Conservation (phyloP, 1,284 basidiomycete species). For the Apiotrichum sp. region DNA sequence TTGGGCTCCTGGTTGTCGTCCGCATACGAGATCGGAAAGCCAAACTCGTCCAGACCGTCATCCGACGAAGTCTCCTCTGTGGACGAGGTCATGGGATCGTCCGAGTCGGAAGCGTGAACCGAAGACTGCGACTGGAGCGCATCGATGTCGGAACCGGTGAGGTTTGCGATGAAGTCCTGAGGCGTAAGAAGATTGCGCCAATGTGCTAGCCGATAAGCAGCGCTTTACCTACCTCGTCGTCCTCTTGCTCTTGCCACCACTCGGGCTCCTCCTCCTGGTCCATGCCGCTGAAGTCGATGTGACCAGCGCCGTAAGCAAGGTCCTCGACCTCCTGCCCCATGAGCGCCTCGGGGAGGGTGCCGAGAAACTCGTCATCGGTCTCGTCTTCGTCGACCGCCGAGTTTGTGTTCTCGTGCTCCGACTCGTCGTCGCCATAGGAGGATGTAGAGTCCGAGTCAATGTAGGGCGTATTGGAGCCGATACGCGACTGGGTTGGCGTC, state of each 20-base stretch:
- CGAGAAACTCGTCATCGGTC: conserved; percentile 31
- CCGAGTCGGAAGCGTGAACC: conserved; percentile 27
- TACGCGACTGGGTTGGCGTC: conserved; percentile 16
- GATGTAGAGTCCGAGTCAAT: conserved; percentile 32
- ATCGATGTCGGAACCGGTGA: conserved; percentile 41
- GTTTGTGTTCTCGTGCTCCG: conserved; percentile 22
- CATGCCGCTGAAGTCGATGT: conserved; percentile 21
- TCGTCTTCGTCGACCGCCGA: conserved; percentile 11
- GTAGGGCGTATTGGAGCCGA: conserved; percentile 4
- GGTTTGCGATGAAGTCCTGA: conserved; percentile 30
- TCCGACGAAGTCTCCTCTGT: conserved; percentile 26
- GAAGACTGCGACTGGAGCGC: conserved; percentile 39
- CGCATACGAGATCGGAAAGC: conserved; percentile 31
- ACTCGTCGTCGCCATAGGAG: conserved; percentile 42
- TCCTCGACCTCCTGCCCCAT: conserved; percentile 44
- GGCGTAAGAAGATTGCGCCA: neutral
- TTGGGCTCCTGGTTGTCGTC: conserved; percentile 5
- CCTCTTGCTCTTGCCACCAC: conserved; percentile 28
- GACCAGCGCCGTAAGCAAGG: conserved; percentile 39
- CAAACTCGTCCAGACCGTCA: conserved; percentile 41
- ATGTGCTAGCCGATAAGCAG: too few relatives aligned
- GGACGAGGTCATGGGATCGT: conserved; percentile 29
- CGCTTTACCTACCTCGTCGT: conserved; percentile 27
- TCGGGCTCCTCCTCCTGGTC: conserved; percentile 22
- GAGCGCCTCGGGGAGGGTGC: conserved; percentile 34